These are phyloP conservation scores for Gastrolobium villosum DNA, from an alignment of 306 rosid species.

Conservation along the genomic window DNA sequence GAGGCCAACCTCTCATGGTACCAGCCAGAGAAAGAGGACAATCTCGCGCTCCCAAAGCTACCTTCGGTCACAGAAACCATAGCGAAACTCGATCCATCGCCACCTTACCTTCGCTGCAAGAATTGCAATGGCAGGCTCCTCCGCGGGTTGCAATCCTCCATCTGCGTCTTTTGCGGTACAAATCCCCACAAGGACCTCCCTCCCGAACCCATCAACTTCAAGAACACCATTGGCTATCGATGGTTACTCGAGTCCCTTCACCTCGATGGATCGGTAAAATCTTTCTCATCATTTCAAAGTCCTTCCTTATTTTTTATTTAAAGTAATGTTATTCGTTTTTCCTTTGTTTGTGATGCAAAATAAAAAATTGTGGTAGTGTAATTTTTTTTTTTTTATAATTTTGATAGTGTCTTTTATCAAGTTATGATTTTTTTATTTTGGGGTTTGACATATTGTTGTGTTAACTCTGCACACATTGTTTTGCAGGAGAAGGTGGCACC, in stretches of 20 bases:
- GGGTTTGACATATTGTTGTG: slow-evolving; percentile 23
- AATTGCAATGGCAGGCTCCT: slow-evolving; percentile 82
- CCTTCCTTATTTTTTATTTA: background rate
- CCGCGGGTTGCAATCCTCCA: slow-evolving; percentile 66
- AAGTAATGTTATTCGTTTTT: background rate
- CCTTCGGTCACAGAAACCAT: slow-evolving; percentile 72
- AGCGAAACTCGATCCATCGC: slow-evolving; percentile 80
- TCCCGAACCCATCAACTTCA: slow-evolving; percentile 83
- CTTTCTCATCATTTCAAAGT: background rate
- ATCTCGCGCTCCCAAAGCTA: slow-evolving; percentile 61
- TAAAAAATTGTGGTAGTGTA: background rate
- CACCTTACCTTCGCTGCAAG: slow-evolving; percentile 80
- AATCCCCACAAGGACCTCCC: slow-evolving; percentile 66
- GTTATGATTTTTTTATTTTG: background rate
- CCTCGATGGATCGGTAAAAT: slow-evolving; percentile 88
- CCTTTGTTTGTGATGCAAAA: slow-evolving; percentile 15
- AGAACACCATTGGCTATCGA: slow-evolving; percentile 68
- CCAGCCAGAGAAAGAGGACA: slow-evolving; percentile 62
- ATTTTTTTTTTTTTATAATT: background rate
- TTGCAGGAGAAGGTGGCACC: slow-evolving; percentile 77
- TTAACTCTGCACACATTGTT: slow-evolving; percentile 43
- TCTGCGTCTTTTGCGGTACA: slow-evolving; percentile 82
- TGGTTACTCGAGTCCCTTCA: slow-evolving; percentile 81
- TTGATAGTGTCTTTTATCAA: slow-evolving; percentile 12
- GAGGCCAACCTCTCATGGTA: slow-evolving; percentile 74